A percentile compares a stretch with the other conserved stretches of the same genome.
phyloP scores from a whole-genome alignment of 2,329 filamentous ascomycete species.

The Ilyonectria mors-panacis region DNA sequence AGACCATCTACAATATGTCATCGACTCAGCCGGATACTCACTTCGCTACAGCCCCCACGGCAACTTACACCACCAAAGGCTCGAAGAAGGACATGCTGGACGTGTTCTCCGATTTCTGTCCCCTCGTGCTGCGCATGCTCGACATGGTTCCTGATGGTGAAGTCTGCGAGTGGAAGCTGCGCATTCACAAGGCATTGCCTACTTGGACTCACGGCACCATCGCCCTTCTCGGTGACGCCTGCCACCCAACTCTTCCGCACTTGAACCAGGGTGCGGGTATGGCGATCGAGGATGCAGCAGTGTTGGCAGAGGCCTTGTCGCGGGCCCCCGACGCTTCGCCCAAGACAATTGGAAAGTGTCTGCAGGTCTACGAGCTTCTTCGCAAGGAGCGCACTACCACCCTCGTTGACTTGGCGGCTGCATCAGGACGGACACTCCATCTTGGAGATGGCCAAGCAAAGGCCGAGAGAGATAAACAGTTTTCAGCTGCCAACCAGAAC shows the following conservation, averaged over 20 bases:
- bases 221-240: conserved; percentile 74
- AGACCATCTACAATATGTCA: conserved; percentile 76
- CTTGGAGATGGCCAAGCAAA: conserved; percentile 69
- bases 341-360: conserved; percentile 61
- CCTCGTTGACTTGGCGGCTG: conserved; percentile 68
- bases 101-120: conserved; percentile 75
- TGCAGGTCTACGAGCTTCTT: conserved; percentile 69
- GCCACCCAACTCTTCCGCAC: conserved; percentile 77
- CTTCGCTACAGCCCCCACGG: conserved; percentile 70
- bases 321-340: conserved; percentile 55
- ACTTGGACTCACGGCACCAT: conserved; percentile 72
- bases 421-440: conserved; percentile 67
- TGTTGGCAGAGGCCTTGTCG: conserved; percentile 68
- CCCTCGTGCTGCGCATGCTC: conserved; percentile 71
- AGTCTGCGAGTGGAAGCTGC: conserved; percentile 76
- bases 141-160: conserved; percentile 73
- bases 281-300: conserved; percentile 76
- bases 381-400: conserved; percentile 68
- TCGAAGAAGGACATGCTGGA: conserved; percentile 73
- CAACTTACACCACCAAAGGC: conserved; percentile 75
- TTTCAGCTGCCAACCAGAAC: conserved; percentile 65
- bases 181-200: conserved; percentile 69
- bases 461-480: conserved; percentile 69
- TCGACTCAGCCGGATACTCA: conserved; percentile 74
- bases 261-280: conserved; percentile 76